Conservation (phyloP, 495 filamentous ascomycete genomes). For the Achaetomiella virescens region DNA sequence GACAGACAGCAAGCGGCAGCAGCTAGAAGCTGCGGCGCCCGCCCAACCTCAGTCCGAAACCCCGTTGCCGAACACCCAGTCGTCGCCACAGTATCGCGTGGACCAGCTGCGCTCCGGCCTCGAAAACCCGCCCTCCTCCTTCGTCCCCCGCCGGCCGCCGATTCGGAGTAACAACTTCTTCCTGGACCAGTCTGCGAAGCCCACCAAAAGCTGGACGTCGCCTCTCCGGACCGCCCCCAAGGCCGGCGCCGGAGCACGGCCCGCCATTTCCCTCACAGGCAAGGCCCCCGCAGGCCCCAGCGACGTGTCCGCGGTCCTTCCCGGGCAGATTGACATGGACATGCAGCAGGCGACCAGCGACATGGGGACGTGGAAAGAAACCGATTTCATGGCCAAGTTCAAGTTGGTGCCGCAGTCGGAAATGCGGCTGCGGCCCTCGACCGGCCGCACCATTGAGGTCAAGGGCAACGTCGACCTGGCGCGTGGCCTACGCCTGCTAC, state of each 20-base stretch:
- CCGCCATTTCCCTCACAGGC: neutral
- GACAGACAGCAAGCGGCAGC: conserved; percentile 6
- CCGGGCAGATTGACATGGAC: conserved; percentile 2
- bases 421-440: conserved; percentile 44
- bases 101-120: neutral
- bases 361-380: conserved; percentile 8
- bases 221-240: neutral
- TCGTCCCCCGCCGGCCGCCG: conserved; percentile 4
- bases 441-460: conserved; percentile 55
- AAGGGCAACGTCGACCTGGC: conserved; percentile 45
- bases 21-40: conserved; percentile 1
- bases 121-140: neutral
- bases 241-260: neutral
- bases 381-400: conserved; percentile 13
- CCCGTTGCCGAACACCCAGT: neutral
- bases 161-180: neutral
- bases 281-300: neutral
- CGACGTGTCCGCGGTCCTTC: neutral
- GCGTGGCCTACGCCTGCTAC: conserved; percentile 47
- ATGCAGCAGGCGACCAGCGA: neutral
- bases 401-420: conserved; percentile 7
- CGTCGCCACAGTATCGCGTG: neutral
- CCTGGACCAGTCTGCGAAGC: too few relatives aligned
- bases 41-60: neutral
- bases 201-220: neutral